Base-by-base conservation (phyloP, 371 early-diverging fungal species). In the Mortierella sp. region DNA sequence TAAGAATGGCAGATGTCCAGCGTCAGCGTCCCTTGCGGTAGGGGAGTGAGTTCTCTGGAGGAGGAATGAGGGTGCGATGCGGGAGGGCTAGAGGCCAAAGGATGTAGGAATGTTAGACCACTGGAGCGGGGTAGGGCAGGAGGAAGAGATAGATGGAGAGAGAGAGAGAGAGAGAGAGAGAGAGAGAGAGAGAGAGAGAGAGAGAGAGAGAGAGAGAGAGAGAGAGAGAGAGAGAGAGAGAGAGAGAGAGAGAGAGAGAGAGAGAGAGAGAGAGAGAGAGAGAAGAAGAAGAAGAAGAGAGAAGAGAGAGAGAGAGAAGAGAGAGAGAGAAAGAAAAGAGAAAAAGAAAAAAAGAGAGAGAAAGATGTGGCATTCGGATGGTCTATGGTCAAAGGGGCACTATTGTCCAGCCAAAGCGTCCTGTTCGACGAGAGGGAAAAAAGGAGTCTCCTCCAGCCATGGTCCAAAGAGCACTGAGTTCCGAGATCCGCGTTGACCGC, bases 211-310 rank as follows among this genome's bases (percentile, higher is more conserved):
- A 28, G 55, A 53, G 25, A 25, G 55, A 53, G 26, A 21, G 55
- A 55, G 55, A 53, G n/a, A 53, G 53, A 26, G 47, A 30, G 47
- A 28, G 37, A 45, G 64, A 28, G 37, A 25, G 37, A 58, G 37
- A n/a, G 15, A 44, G 25, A 23, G 48, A 5, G 29, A 16, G 18
- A 14, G 28, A 43, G 7, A n/a, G 29, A 57, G 16, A 55, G 47
- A 48, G 23, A 26, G 26, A 4, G 25, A 44, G 9, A 47, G 4
- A 50, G 65, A 57, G 65, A 48, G 65, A 65, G 51, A 23, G 53
- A 43, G 12, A 60, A 25, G 43, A 57, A 44, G 14, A 18, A 43
- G 21, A 47, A 37, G 23, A 50, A 12, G 4, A 4, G 28, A 50
- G 26, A 52, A 19, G 26, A 19, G 55, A 29, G 30, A 37, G 57